Base-by-base conservation (phyloP, 2,329 filamentous ascomycete genomes). In the Graphilbum ipis-grandicollis region DNA sequence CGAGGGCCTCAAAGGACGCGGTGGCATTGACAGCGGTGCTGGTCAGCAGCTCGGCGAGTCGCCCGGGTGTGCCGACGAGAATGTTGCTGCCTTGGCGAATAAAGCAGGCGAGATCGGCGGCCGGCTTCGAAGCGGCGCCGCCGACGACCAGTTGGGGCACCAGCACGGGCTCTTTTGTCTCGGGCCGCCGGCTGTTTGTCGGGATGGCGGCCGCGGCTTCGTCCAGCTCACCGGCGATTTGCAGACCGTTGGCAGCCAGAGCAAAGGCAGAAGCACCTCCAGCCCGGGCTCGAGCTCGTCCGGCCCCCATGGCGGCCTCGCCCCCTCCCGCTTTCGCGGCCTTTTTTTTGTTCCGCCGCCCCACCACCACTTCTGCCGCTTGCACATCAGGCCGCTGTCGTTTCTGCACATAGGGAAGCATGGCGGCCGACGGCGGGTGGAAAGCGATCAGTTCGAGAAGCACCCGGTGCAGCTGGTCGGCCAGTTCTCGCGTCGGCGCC, bases 401-500 rank as follows among this genome's bases (percentile, higher is more conserved):
- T 6, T 13, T 17, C 34, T 5, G 18, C 26, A 70, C 59, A 34
- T 61, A 60, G 0, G 65, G 62, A 2, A 83, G 56, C 12, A 72
- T 54, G 25, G 77, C 75, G 36, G 82, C 74, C 2, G 86, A 93
- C 1, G 80, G 71, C 25, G 67, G 66, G 55, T 98, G 90, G 49
- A 94, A 96, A 25, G 75, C 71, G 25, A 96, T 62, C 19, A 98
- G 60, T 0, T 75, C 79, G 1, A 73, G 52, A 5, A 94, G 65
- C 2, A 94, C 85, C 35, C 77, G 69, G 51, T 93, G 73, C 37
- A 96, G 96, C 55, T 98, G 90, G 1, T 74, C 75, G 1, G 90
- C 88, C 35, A 98, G 67, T 58, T 98, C 90, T 56, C 90, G 75
- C 2, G 84, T 98, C 1, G 90, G 90, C 14, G 86, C 88, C 41